phyloP scores from a whole-genome alignment of 345 rosid species.

The Eucalyptus pauciflora region DNA sequence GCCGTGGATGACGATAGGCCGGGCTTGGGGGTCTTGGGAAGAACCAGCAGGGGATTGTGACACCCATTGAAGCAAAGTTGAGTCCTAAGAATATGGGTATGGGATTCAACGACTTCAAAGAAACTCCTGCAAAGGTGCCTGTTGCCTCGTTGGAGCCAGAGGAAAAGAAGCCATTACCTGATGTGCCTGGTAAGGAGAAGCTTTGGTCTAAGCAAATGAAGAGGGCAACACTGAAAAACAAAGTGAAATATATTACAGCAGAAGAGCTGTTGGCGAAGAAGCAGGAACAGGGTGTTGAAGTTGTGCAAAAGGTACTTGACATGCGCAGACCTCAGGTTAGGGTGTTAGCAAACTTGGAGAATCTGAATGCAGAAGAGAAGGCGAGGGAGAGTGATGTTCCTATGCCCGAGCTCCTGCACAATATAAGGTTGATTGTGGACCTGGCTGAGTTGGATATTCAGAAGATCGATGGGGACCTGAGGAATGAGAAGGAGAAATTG shows the following conservation, averaged over 20 bases:
- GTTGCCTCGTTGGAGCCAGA: conserved; percentile 34
- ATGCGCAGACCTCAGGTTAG: conserved; percentile 91
- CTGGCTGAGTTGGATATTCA: conserved; percentile 74
- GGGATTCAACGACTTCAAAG: conserved; percentile 75
- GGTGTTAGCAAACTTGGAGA: conserved; percentile 76
- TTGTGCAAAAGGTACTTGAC: conserved; percentile 75
- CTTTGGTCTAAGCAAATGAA: conserved; percentile 51
- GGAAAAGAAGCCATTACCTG: conserved; percentile 33
- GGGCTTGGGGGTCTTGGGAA: conserved; percentile 28
- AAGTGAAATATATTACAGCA: conserved; percentile 25
- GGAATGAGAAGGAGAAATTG: conserved; percentile 75
- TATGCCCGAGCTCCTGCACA: conserved; percentile 80
- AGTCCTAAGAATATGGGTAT: conserved; percentile 83
- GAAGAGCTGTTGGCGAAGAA: conserved; percentile 70
- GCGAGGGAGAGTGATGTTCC: conserved; percentile 73
- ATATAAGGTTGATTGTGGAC: conserved; percentile 60
- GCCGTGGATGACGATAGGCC: no score
- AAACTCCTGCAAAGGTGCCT: conserved; percentile 21
- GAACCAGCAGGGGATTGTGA: conserved; percentile 72
- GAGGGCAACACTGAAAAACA: background rate
- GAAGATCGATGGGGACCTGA: conserved; percentile 65
- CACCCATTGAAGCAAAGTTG: conserved; percentile 72
- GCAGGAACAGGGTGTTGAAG: conserved; percentile 62
- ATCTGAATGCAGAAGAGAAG: conserved; percentile 74
- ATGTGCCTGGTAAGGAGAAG: conserved; percentile 22